phyloP scores from a whole-genome alignment of 148 eudicot genomes.

The Amaranthus cruentus region DNA sequence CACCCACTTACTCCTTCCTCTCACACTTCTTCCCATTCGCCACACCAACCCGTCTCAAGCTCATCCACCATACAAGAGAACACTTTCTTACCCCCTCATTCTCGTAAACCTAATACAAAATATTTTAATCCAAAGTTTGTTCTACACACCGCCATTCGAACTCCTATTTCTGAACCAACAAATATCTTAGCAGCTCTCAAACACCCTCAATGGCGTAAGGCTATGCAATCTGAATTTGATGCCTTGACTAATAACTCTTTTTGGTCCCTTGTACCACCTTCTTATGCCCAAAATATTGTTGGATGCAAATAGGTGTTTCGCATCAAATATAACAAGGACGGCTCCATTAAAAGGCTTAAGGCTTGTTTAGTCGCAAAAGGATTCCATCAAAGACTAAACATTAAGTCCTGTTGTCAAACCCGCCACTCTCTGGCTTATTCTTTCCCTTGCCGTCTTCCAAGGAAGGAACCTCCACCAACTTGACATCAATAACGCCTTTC shows the following conservation, averaged over 20 bases:
- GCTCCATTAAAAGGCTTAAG: background rate
- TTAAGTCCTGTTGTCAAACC: background rate
- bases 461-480: background rate
- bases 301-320: background rate
- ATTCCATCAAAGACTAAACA: background rate
- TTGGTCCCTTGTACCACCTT: background rate
- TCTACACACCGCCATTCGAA: background rate
- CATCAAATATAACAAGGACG: background rate
- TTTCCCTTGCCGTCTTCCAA: background rate
- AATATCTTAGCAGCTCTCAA: background rate
- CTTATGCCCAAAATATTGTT: background rate
- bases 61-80: background rate
- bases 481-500: background rate
- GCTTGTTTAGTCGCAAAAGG: background rate
- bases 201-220: constrained; percentile 2
- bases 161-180: background rate
- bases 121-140: background rate
- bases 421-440: background rate
- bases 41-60: background rate
- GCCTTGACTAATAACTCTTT: background rate
- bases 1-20: background rate
- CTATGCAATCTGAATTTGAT: background rate
- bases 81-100: background rate
- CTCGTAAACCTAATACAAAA: no score
- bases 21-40: background rate